These are phyloP conservation scores for Lippia alba DNA, from an alignment of 305 asterid genomes.

Conservation along the genomic window DNA sequence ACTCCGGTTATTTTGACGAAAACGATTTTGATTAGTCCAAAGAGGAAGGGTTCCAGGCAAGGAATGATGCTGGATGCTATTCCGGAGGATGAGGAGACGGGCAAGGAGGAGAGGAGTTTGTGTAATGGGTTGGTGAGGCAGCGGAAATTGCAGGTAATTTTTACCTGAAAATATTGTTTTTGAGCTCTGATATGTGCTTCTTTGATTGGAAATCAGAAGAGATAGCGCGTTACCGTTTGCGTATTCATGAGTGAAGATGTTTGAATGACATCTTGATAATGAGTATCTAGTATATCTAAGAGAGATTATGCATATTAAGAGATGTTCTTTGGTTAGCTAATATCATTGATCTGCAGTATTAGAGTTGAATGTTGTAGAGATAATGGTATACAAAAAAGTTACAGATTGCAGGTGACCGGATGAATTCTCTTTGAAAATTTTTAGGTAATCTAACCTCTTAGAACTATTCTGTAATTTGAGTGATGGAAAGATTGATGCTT, in stretches of 20 bases:
- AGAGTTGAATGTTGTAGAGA: no score
- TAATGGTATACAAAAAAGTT: no score
- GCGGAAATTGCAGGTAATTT: constrained; percentile 62
- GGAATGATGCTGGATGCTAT: constrained; percentile 71
- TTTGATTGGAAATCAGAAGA: background rate
- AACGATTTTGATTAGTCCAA: constrained; percentile 72
- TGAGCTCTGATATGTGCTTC: background rate
- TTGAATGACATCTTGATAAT: background rate
- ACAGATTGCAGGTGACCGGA: no score
- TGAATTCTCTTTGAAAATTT: no score
- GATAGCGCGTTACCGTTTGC: no score
- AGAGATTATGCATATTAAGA: background rate
- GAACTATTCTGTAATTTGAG: no score
- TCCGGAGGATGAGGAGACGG: constrained; percentile 80
- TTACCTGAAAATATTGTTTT: background rate
- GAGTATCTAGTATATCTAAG: constrained; percentile 5
- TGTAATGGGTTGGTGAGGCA: constrained; percentile 58
- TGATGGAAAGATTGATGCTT: no score
- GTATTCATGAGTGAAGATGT: background rate
- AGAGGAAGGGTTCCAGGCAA: constrained; percentile 61
- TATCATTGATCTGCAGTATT: no score
- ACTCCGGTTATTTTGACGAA: constrained; percentile 75
- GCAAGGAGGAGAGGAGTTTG: constrained; percentile 50
- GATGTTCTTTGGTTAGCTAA: no score
- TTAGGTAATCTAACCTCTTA: no score